phyloP scores from a whole-genome alignment of 2,329 filamentous ascomycete species.

The Penicillium crustosum region DNA sequence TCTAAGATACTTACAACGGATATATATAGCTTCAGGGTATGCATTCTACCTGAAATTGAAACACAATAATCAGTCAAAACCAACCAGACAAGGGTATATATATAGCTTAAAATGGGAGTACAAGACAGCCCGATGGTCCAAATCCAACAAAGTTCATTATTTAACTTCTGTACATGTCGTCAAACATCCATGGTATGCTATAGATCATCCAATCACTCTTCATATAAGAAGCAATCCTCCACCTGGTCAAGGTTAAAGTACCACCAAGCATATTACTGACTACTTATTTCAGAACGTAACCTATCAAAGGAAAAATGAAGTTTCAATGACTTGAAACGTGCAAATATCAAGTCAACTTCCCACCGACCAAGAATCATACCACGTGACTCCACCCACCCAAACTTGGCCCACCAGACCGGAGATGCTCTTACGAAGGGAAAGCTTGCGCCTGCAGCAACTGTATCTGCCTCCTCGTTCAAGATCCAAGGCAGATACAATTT shows the following conservation, averaged over 20 bases:
- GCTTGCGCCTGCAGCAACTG: conserved; percentile 14
- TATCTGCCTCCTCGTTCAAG: conserved; percentile 12
- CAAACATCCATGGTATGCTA: neutral
- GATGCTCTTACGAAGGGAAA: conserved; percentile 12
- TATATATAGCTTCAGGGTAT: neutral
- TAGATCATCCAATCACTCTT: neutral
- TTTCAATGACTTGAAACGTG: neutral
- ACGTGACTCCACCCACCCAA: conserved; percentile 10
- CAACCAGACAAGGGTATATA: neutral
- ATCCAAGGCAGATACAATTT: conserved; percentile 13
- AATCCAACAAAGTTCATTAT: neutral
- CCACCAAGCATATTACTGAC: neutral
- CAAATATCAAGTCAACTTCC: neutral
- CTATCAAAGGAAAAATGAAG: neutral
- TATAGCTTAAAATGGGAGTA: neutral
- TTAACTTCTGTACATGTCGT: neutral
- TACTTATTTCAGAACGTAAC: neutral
- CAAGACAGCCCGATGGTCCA: neutral
- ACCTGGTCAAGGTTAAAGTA: no score
- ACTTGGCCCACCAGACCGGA: conserved; percentile 8
- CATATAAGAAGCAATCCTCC: neutral
- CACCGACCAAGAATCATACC: neutral
- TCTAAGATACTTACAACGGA: neutral
- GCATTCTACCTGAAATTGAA: neutral
- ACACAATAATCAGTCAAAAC: neutral